Base-by-base conservation (phyloP, 2,329 filamentous ascomycete genomes). In the Paraphaeosphaeria minitans region DNA sequence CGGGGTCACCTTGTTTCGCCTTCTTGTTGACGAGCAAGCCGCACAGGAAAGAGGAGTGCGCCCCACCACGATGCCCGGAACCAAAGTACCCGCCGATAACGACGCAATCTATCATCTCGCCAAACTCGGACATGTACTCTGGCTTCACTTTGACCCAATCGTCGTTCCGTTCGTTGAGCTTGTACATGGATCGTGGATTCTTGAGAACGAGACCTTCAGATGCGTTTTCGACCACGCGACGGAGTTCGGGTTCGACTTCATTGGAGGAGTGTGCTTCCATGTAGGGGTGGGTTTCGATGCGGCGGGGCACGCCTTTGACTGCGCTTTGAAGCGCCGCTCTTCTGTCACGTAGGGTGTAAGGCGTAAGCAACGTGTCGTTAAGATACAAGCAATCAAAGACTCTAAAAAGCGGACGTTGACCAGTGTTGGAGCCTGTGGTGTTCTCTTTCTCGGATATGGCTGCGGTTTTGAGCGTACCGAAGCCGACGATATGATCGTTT, bases 71-170 rank as follows among this genome's bases (percentile, higher is more conserved):
- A 56, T 85, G 87, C 0, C 95, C 95, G 31, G 90, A 91, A 14
- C 95, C 95, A 73, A 91, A 99, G 78, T 97, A 98, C 9, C 92
- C 95, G 55, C 94, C 95, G 54, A 99, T 87, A 16, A 99, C 83
- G 14, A 97, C 80, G 65, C 93, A 92, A 73, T 99, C 95, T 3
- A 99, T 85, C 0, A 90, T 92, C 77, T 98, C 94, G 61, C 95
- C 95, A 74, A 95, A 97, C 62, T 97, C 94, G 2, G 89, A 89
- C 93, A 98, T 97, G 76, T 99, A 99, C 64, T 99, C 95, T 1
- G 95, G 95, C 71, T 99, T 99, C 9, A 99, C 93, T 75, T 99
- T 99, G 79, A 97, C 89, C 95, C 95, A 99, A 76, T 97, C 92
- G 67, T 96, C 91, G 69, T 96, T 95, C 49, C 95, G 89, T 66